These are phyloP conservation scores for Calonectria crousiana DNA, from an alignment of 2,329 filamentous ascomycete species.

Conservation along the genomic window DNA sequence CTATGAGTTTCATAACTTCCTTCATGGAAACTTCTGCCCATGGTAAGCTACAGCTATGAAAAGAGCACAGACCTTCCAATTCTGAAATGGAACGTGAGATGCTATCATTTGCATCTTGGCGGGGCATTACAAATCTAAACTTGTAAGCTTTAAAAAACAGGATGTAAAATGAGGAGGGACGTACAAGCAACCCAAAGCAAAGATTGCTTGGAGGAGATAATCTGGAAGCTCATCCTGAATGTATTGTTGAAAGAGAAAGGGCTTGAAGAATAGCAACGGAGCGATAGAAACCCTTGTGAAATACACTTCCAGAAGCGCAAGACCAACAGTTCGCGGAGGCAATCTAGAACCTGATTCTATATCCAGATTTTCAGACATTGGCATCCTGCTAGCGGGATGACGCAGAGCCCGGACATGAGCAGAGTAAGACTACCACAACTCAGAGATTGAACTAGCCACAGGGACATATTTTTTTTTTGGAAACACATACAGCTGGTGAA, in stretches of 20 bases:
- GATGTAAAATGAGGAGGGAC: neutral
- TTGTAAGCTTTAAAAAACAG: neutral
- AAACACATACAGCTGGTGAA: neutral
- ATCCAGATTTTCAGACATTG: neutral
- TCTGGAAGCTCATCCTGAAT: neutral
- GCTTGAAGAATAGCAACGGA: neutral
- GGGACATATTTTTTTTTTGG: too few species aligned
- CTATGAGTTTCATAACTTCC: neutral
- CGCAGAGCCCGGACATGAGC: neutral
- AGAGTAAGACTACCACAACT: neutral
- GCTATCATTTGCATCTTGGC: neutral
- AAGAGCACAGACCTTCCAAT: neutral
- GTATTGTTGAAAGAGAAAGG: neutral
- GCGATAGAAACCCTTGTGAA: neutral
- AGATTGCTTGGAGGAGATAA: neutral
- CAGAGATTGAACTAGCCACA: neutral
- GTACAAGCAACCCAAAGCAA: neutral
- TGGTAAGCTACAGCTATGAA: neutral
- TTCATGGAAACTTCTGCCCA: neutral
- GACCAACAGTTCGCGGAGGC: neutral
- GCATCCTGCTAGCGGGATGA: neutral
- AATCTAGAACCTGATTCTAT: neutral
- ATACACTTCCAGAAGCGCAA: neutral
- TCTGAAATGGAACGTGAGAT: neutral
- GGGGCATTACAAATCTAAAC: neutral